These are phyloP conservation scores for Mycosphaerelloides madeirae DNA, from an alignment of 2,329 filamentous ascomycete species.

Conservation along the genomic window DNA sequence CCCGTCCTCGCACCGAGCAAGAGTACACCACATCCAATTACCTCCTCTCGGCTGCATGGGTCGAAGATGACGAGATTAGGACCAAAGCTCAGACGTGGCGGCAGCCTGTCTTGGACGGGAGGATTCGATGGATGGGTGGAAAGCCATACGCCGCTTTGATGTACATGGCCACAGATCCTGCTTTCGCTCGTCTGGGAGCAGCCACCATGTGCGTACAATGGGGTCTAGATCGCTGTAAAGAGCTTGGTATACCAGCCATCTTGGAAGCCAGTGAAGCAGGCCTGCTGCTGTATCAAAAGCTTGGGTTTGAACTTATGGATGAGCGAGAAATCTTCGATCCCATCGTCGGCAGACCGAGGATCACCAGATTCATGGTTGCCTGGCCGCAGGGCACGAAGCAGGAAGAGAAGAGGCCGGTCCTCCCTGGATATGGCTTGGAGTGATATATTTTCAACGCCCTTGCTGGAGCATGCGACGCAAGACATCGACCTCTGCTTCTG, in stretches of 20 bases:
- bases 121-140: conserved; percentile 17
- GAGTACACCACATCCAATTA: conserved; percentile 10
- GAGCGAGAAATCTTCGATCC: conserved; percentile 3
- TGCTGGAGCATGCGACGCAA: too few species aligned
- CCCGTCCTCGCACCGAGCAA: conserved; percentile 9
- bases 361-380: not conserved
- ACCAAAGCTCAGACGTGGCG: conserved; percentile 5
- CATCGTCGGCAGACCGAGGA: not conserved
- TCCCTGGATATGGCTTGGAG: not conserved
- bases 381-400: not conserved
- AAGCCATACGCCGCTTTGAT: conserved; percentile 20
- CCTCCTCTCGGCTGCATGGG: conserved; percentile 18
- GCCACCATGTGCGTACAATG: conserved; percentile 34
- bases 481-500: too few species aligned
- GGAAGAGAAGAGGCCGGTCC: not conserved
- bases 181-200: conserved; percentile 35
- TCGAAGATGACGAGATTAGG: conserved; percentile 9
- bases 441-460: too few species aligned
- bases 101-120: conserved; percentile 12
- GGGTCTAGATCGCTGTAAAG: conserved; percentile 35
- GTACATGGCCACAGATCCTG: conserved; percentile 31
- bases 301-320: conserved; percentile 29
- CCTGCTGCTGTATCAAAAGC: conserved; percentile 34
- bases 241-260: conserved; percentile 33
- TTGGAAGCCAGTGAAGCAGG: conserved; percentile 35